Conservation (phyloP, 2,329 filamentous ascomycete genomes). For the Colletotrichum sp. region DNA sequence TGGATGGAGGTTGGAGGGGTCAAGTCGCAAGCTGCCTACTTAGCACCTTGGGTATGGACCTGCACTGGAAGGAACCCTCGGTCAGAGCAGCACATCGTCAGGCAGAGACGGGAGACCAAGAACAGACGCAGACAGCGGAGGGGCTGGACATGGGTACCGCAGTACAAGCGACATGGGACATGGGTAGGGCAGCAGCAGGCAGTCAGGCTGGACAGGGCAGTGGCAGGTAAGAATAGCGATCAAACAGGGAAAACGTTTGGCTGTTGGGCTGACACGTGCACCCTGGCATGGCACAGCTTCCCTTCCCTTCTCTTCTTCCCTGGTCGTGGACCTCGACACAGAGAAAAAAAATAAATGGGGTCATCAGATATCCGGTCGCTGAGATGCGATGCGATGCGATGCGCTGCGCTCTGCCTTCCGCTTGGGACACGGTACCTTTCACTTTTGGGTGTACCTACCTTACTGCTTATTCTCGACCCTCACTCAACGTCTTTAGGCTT, state of each 20-base stretch:
- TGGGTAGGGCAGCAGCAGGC: neutral
- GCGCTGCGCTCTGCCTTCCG: neutral
- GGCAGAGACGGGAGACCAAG: neutral
- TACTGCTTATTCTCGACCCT: neutral
- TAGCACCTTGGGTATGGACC: neutral
- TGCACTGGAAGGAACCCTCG: neutral
- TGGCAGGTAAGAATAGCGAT: slow-evolving; percentile 14
- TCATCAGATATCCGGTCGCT: neutral
- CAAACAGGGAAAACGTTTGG: slow-evolving; percentile 19
- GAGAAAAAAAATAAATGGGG: neutral
- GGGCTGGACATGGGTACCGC: neutral
- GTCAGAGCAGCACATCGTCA: neutral
- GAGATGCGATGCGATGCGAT: neutral
- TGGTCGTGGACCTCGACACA: neutral
- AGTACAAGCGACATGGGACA: neutral
- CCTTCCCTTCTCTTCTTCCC: neutral
- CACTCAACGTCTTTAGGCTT: neutral
- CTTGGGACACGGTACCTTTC: neutral
- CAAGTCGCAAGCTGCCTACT: neutral
- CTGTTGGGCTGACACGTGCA: slow-evolving; percentile 23
- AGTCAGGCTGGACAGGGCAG: neutral
- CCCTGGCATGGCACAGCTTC: slow-evolving; percentile 13
- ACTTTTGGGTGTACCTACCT: neutral
- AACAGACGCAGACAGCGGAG: neutral
- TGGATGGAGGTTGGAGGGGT: slow-evolving; percentile 11